These are phyloP conservation scores for Epichloe typhina DNA, from an alignment of 2,329 filamentous ascomycete genomes.

Conservation along the genomic window DNA sequence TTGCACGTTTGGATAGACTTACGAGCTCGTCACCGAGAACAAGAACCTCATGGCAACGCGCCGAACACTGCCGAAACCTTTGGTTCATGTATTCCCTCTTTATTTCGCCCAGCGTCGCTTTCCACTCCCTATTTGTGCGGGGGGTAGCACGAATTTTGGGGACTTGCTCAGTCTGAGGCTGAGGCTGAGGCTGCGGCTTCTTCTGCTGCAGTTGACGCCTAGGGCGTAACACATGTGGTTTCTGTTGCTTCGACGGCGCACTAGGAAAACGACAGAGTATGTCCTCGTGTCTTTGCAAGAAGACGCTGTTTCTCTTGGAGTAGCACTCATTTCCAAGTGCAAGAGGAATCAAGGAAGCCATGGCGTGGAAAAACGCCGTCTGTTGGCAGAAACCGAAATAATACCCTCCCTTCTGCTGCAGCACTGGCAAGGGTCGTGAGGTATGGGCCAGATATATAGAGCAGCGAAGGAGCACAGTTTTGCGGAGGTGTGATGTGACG, in stretches of 20 bases:
- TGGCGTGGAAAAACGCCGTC: conserved; percentile 3
- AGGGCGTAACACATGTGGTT: too few relatives aligned
- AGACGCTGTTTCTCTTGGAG: conserved; percentile 1
- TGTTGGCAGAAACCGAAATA: neutral
- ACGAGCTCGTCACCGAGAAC: conserved; percentile 32
- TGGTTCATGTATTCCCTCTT: conserved; percentile 39
- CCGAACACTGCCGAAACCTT: conserved; percentile 39
- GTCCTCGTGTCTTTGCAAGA: neutral
- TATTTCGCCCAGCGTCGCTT: conserved; percentile 34
- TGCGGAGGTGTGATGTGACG: neutral
- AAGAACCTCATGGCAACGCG: conserved; percentile 39
- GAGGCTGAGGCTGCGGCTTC: neutral
- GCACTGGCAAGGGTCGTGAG: neutral
- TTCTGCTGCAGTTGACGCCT: neutral
- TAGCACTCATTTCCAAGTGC: conserved; percentile 12
- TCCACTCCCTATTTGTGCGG: conserved; percentile 37
- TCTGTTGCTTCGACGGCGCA: neutral
- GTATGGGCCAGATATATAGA: neutral
- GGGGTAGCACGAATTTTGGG: conserved; percentile 13
- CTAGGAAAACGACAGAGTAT: conserved; percentile 1
- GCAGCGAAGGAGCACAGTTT: neutral
- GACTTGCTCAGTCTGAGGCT: neutral
- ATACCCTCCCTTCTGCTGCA: neutral
- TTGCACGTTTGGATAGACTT: conserved; percentile 13
- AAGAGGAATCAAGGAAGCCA: conserved; percentile 21